phyloP scores from a whole-genome alignment of 106 monocot species.

The Apostasia shenzhenica region DNA sequence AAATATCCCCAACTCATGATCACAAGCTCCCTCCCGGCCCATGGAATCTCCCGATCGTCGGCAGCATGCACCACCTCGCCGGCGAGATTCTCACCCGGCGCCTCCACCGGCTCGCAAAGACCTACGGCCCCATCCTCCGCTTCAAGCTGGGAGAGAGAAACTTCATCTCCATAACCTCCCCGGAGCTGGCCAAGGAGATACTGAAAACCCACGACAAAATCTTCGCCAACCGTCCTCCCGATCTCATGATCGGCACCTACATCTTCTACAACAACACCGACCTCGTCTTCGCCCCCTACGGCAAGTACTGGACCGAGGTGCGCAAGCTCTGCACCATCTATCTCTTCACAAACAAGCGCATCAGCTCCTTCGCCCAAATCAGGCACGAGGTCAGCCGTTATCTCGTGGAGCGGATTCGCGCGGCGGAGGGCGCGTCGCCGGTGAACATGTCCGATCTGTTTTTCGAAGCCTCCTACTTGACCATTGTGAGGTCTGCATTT shows the following conservation, averaged over 20 bases:
- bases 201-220: slow-evolving; percentile 4
- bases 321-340: slow-evolving; percentile 2
- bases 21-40: slow-evolving; percentile 2
- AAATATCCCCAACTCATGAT: too few relatives aligned
- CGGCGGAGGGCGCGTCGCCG: neutral
- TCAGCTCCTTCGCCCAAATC: neutral
- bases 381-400: neutral
- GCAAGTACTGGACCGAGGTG: slow-evolving; percentile 1
- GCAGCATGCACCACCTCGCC: slow-evolving; percentile 4
- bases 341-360: neutral
- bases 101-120: neutral
- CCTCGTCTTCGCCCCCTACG: slow-evolving; percentile 3
- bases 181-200: neutral
- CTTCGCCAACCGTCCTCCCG: neutral
- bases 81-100: neutral
- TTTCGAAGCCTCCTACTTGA: too few relatives aligned
- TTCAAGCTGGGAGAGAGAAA: slow-evolving; percentile 6
- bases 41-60: slow-evolving; percentile 7
- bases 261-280: neutral
- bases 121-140: neutral
- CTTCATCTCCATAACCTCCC: slow-evolving; percentile 5
- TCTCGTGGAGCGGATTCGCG: neutral
- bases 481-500: neutral
- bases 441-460: neutral
- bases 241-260: neutral